Base-by-base conservation (phyloP, 176 grass and related monocot genomes). In the Triticum turgidum region DNA sequence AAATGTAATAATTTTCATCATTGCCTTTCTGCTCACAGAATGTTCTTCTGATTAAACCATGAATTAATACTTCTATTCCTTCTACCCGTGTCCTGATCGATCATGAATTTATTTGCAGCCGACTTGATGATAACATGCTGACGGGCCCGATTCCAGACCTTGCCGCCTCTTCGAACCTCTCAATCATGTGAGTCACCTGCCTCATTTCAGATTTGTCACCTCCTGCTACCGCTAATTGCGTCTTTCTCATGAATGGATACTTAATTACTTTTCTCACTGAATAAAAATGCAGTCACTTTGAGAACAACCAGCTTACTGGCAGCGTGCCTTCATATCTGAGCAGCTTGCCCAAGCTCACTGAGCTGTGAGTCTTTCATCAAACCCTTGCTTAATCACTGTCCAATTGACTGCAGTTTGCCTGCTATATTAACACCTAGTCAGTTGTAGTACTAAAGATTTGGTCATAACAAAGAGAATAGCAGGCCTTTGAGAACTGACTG, bases 241-340 rank as follows among this genome's bases (percentile, higher is more conserved):
- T 51, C 35, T 38, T 45, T 67, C 22, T 81, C 24, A 83, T 6
- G 3, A 32, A 80, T 86, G 77, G 10, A 72, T 39, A 58, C 14
- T 76, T 4, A 3, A 25, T 75, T 7, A 17, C 4, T 79, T 35
- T 2, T 18, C 25, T 78, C 30, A 20, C 65, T 85, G 68, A 62
- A 76, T 5, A 69, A 61, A 82, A 51, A 87, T 90, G 67, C 78
- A 98, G 96, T 59, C 96, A 98, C 69, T 44, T 98, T n/a, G 96
- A 98, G 84, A 90, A 95, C 88, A 98, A 98, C 84, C 87, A 86
- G 39, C 81, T 98, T 49, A 93, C 78, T 56, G 96, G 93, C 33
- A 45, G 64, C 84, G 76, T 98, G 52, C 96, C 96, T 86, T 95
- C 91, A 15, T 98, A 87, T 76, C 59, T 98, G 49, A 79, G 73